Conservation (phyloP, 768 basidiomycete genomes). For the Kwoniella dejecticola region DNA sequence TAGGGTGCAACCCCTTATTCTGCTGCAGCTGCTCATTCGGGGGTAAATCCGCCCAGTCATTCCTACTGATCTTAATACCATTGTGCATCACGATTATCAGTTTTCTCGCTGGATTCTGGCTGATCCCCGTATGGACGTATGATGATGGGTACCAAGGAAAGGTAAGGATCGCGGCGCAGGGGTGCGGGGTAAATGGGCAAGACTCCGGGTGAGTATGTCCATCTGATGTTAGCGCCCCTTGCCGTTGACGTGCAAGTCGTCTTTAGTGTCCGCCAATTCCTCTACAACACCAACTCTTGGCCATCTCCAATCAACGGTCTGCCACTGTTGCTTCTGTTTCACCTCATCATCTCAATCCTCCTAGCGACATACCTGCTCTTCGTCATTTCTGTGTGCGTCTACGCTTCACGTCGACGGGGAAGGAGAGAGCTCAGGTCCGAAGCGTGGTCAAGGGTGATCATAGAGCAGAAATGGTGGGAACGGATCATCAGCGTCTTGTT, state of each 20-base stretch:
- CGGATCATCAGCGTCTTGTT: constrained; percentile 2
- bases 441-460: neutral
- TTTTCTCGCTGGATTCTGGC: constrained; percentile 23
- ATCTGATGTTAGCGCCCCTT: no score
- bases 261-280: neutral
- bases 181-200: constrained; percentile 21
- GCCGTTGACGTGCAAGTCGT: no score
- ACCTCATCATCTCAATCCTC: constrained; percentile 33
- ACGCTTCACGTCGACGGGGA: neutral
- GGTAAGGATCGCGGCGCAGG: constrained; percentile 28
- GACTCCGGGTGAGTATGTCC: constrained; percentile 20
- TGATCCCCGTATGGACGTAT: constrained; percentile 21
- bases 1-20: neutral
- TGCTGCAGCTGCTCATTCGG: constrained; percentile 12
- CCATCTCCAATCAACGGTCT: constrained; percentile 17
- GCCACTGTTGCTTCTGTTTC: constrained; percentile 32
- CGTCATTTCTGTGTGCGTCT: neutral
- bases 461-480: constrained; percentile 6
- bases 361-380: constrained; percentile 23
- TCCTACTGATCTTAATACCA: constrained; percentile 20
- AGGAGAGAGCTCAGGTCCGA: neutral
- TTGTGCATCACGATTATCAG: constrained; percentile 6
- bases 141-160: neutral
- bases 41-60: neutral
- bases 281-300: constrained; percentile 21